Conservation (phyloP, 1,139 yeast genomes). For the Kurtzmaniella quercitrusa region DNA sequence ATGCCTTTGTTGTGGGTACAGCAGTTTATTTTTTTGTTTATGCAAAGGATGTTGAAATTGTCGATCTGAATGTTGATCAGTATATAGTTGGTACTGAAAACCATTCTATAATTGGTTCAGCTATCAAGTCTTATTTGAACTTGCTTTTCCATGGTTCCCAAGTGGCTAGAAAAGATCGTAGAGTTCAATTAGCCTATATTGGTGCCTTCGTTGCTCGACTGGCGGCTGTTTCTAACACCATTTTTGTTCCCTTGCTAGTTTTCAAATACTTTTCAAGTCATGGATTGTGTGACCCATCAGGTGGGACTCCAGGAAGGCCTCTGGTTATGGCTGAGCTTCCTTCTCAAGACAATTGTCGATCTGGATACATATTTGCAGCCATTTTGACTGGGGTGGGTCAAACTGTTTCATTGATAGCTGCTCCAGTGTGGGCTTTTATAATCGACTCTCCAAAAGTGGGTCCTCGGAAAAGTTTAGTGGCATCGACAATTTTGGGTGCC, state of each 20-base stretch:
- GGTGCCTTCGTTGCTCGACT: constrained; percentile 67
- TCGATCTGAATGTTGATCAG: background rate
- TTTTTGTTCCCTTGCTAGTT: constrained; percentile 62
- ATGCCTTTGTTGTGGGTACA: constrained; percentile 36
- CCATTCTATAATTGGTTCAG: background rate
- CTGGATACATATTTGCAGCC: constrained; percentile 63
- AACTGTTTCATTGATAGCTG: constrained; percentile 49
- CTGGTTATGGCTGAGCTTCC: constrained; percentile 19
- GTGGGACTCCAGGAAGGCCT: constrained; percentile 11
- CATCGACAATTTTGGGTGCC: constrained; percentile 40
- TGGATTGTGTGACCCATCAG: constrained; percentile 39
- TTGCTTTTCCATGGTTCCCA: constrained; percentile 44
- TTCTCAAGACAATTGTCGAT: constrained; percentile 46
- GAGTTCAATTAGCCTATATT: constrained; percentile 48
- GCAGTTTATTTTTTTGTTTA: constrained; percentile 45
- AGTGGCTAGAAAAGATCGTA: constrained; percentile 25
- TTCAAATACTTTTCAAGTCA: constrained; percentile 49
- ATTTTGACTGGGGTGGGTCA: constrained; percentile 66
- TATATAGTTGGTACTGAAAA: background rate
- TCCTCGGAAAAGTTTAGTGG: constrained; percentile 18
- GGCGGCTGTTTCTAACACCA: constrained; percentile 55
- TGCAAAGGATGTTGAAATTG: constrained; percentile 14
- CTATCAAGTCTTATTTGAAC: constrained; percentile 23
- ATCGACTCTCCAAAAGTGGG: constrained; percentile 45
- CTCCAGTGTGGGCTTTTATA: constrained; percentile 61